Conservation (phyloP, 768 basidiomycete genomes). For the Leccinum pellstonianum region DNA sequence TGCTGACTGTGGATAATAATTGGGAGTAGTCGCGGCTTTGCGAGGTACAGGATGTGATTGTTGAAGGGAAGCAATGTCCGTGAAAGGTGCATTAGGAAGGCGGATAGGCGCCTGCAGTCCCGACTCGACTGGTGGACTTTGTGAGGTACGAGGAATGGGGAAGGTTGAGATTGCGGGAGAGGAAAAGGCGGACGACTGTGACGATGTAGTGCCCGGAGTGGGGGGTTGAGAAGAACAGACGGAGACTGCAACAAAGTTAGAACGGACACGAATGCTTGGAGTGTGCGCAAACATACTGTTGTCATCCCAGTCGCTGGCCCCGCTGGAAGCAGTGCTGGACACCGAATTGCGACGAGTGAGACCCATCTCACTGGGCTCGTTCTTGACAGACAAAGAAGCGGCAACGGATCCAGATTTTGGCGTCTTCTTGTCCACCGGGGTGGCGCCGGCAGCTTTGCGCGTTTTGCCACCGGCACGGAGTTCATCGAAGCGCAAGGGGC, state of each 20-base stretch:
- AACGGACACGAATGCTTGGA: neutral
- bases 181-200: constrained; percentile 62
- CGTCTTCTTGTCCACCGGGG: constrained; percentile 33
- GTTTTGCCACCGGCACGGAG: constrained; percentile 84
- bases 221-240: constrained; percentile 35
- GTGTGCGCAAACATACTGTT: constrained; percentile 48
- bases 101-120: constrained; percentile 52
- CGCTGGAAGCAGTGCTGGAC: constrained; percentile 52
- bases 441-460: constrained; percentile 42
- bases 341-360: constrained; percentile 61
- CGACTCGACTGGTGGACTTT: constrained; percentile 49
- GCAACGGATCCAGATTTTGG: constrained; percentile 34
- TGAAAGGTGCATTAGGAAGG: constrained; percentile 69
- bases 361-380: constrained; percentile 55
- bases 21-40: constrained; percentile 33
- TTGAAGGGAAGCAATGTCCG: constrained; percentile 60
- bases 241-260: constrained; percentile 20
- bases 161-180: constrained; percentile 61
- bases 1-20: constrained; percentile 33
- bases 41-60: constrained; percentile 34
- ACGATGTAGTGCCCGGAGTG: constrained; percentile 48
- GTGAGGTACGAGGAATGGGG: constrained; percentile 57
- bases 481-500: constrained; percentile 85
- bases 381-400: constrained; percentile 53
- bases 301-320: constrained; percentile 79